Evolutionary conservation across 208 protist species (phyloP).

Genomic region (Tritrichomonas musculus): DNA sequence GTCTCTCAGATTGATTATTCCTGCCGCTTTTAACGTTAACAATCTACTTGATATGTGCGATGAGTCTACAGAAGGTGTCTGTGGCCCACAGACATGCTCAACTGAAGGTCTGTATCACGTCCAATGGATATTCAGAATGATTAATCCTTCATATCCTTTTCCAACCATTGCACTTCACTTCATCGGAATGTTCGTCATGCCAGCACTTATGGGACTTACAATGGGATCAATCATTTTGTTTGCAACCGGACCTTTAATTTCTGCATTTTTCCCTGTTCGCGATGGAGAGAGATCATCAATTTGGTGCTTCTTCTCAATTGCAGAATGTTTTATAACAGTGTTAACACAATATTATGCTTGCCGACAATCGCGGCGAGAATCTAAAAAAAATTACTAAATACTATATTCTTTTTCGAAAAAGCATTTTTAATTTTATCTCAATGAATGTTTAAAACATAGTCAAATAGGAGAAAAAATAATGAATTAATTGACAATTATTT

Average conservation of each 20-base stretch:
- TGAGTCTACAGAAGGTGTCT: background rate
- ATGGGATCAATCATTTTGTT: background rate
- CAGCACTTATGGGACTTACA: background rate
- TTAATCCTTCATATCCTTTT: background rate
- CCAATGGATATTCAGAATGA: background rate
- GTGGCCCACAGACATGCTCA: background rate
- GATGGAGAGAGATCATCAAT: background rate
- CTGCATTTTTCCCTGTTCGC: background rate
- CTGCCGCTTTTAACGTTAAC: background rate
- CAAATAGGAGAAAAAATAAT: too few species aligned
- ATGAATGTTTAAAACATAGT: too few species aligned
- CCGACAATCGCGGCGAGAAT: too few species aligned
- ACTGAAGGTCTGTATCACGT: background rate
- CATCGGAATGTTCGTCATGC: background rate
- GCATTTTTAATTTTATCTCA: too few species aligned
- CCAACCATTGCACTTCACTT: background rate
- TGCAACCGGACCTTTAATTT: background rate
- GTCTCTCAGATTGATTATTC: background rate
- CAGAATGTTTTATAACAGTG: background rate
- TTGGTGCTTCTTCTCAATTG: conserved; percentile 1
- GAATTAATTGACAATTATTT: too few species aligned
- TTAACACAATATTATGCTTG: background rate
- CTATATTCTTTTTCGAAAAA: too few species aligned
- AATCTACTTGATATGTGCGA: too few species aligned
- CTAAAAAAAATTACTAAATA: too few species aligned